These are phyloP conservation scores for Talaromyces sp. DNA, from an alignment of 2,329 filamentous ascomycete species.

Conservation along the genomic window DNA sequence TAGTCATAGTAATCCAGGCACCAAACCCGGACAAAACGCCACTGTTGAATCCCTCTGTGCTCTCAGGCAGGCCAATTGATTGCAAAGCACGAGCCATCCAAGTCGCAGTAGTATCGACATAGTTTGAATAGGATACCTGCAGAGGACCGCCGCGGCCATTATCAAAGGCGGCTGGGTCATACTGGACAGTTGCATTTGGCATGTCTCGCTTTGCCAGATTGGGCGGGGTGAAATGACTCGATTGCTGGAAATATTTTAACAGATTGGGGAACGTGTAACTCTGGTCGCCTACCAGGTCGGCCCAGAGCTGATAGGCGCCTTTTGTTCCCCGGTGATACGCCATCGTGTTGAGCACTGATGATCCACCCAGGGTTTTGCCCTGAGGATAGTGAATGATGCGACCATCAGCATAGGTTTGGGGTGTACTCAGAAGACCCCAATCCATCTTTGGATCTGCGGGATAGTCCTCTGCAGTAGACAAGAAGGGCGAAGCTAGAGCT, in stretches of 20 bases:
- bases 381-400: not conserved
- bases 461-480: not conserved
- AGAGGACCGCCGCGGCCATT: constrained; percentile 50
- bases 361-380: not conserved
- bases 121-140: constrained; percentile 43
- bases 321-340: not conserved
- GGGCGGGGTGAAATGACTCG: constrained; percentile 25
- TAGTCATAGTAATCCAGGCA: constrained; percentile 44
- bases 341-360: not conserved
- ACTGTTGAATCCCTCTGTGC: constrained; percentile 36
- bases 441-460: constrained; percentile 1
- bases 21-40: constrained; percentile 33
- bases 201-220: not conserved
- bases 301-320: constrained; percentile 1
- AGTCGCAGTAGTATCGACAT: constrained; percentile 33
- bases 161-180: not conserved
- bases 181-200: constrained; percentile 16
- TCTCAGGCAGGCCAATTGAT: constrained; percentile 34
- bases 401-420: not conserved
- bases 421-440: not conserved
- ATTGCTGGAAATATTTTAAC: constrained; percentile 27
- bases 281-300: constrained; percentile 26
- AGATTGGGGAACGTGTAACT: constrained; percentile 29
- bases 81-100: constrained; percentile 37
- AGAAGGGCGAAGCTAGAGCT: constrained; percentile 4